Evolutionary conservation across 2,329 filamentous ascomycete genomes (phyloP).

Genomic region (Penicillium occitanis): DNA sequence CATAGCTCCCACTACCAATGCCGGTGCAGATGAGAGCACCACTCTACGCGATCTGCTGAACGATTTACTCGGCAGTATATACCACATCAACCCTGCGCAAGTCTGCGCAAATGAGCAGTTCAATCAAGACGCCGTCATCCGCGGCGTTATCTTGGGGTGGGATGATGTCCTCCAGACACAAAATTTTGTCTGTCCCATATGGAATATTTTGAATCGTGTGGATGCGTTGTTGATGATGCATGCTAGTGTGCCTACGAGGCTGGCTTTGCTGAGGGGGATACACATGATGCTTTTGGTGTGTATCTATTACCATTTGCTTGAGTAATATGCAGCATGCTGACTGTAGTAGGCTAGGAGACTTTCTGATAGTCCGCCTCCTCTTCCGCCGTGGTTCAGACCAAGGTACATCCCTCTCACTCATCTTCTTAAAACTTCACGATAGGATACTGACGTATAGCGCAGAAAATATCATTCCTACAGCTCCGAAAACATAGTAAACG

Average conservation of each 20-base stretch:
- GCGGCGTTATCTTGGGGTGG: not conserved
- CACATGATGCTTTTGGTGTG: slow-evolving; percentile 10
- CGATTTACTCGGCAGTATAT: slow-evolving; percentile 2
- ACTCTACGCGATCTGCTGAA: slow-evolving; percentile 8
- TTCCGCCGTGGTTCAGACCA: slow-evolving; percentile 5
- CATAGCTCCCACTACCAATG: not conserved
- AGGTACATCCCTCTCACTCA: not conserved
- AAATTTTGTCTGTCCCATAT: not conserved
- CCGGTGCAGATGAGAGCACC: not conserved
- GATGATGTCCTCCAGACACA: not conserved
- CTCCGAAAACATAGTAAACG: not conserved
- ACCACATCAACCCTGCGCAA: not conserved
- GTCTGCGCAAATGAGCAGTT: slow-evolving; percentile 3
- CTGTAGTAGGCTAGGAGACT: not conserved
- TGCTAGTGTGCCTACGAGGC: not conserved
- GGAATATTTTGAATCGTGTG: slow-evolving; percentile 2
- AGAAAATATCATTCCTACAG: not conserved
- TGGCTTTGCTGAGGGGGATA: not conserved
- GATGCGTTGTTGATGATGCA: slow-evolving; percentile 10
- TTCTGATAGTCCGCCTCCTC: slow-evolving; percentile 6
- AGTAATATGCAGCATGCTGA: not conserved
- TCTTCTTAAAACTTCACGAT: too few relatives aligned
- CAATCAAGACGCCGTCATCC: slow-evolving; percentile 4
- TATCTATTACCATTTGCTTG: not conserved
- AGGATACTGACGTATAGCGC: not conserved